phyloP scores from a whole-genome alignment of 1,284 basidiomycete genomes.

The Afroboletus lepidellus region DNA sequence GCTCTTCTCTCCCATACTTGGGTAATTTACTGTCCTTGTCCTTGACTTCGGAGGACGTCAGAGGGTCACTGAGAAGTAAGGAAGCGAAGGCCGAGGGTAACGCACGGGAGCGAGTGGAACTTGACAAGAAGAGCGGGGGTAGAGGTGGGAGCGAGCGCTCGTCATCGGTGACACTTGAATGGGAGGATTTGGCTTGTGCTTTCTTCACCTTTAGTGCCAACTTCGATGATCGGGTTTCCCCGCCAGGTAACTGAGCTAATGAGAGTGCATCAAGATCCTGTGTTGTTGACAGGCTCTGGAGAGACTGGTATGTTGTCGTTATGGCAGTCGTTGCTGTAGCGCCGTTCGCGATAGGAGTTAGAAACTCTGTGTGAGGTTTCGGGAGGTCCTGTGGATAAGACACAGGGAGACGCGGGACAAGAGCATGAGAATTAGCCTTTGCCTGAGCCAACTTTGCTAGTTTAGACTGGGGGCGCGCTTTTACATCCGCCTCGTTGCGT shows the following conservation, averaged over 20 bases:
- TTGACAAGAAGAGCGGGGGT: constrained; percentile 57
- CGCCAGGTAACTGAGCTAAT: constrained; percentile 31
- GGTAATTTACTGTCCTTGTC: constrained; percentile 24
- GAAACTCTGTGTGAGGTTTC: constrained; percentile 56
- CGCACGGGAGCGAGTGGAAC: constrained; percentile 56
- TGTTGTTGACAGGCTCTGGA: constrained; percentile 46
- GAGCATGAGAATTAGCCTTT: constrained; percentile 42
- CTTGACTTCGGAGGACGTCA: constrained; percentile 41
- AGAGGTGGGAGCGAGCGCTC: constrained; percentile 36
- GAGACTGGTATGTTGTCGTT: constrained; percentile 70
- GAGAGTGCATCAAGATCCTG: constrained; percentile 22
- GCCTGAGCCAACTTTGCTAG: constrained; percentile 66
- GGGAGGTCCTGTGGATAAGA: constrained; percentile 37
- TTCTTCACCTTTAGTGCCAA: constrained; percentile 67
- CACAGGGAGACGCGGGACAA: constrained; percentile 38
- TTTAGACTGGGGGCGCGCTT: constrained; percentile 57
- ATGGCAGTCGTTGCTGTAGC: constrained; percentile 75
- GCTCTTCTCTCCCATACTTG: constrained; percentile 36
- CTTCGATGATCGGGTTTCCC: constrained; percentile 53
- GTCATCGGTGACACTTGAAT: constrained; percentile 38
- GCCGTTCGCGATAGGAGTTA: constrained; percentile 73
- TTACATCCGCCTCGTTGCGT: constrained; percentile 17
- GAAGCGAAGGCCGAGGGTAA: constrained; percentile 75
- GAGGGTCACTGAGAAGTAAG: constrained; percentile 58
- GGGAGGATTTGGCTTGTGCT: constrained; percentile 42